A percentile compares a stretch with the other conserved stretches of the same genome.
These are phyloP conservation scores for Trichosanthes truncata DNA, from an alignment of 306 rosid species.

Conservation along the genomic window DNA sequence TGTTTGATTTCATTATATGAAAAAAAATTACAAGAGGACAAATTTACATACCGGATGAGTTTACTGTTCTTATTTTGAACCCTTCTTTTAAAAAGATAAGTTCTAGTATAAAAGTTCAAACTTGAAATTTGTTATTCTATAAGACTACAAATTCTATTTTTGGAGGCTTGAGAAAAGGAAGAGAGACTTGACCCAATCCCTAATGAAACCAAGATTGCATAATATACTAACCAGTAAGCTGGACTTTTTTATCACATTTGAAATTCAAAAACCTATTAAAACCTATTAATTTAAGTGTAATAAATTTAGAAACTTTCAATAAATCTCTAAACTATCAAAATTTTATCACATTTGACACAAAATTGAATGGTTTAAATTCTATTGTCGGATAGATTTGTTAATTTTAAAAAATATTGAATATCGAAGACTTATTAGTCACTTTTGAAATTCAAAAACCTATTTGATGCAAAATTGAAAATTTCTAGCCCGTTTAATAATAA, in stretches of 20 bases:
- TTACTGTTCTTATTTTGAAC: not conserved
- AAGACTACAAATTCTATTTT: not conserved
- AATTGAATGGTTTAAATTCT: too few species aligned
- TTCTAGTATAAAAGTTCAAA: not conserved
- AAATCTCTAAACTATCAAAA: too few species aligned
- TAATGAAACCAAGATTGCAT: conserved; percentile 19
- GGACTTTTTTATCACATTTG: conserved; percentile 17
- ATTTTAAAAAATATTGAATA: too few species aligned
- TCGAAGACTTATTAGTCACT: too few species aligned
- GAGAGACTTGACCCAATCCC: conserved; percentile 16
- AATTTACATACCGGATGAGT: not conserved
- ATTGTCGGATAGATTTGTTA: too few species aligned
- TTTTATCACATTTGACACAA: too few species aligned
- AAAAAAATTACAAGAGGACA: not conserved
- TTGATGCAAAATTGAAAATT: too few species aligned
- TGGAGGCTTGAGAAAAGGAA: not conserved
- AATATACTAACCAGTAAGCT: conserved; percentile 18
- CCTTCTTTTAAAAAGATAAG: not conserved
- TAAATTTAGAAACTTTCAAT: too few species aligned
- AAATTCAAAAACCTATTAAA: too few species aligned
- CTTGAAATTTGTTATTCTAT: not conserved
- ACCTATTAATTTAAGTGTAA: too few species aligned
- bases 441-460: too few species aligned
- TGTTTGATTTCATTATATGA: not conserved
- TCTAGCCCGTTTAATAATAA: too few species aligned